Evolutionary conservation across 169 alveolate species (phyloP), one percentile per base, ranked within the genome.

Genomic region (Eimeria praecox): DNA sequence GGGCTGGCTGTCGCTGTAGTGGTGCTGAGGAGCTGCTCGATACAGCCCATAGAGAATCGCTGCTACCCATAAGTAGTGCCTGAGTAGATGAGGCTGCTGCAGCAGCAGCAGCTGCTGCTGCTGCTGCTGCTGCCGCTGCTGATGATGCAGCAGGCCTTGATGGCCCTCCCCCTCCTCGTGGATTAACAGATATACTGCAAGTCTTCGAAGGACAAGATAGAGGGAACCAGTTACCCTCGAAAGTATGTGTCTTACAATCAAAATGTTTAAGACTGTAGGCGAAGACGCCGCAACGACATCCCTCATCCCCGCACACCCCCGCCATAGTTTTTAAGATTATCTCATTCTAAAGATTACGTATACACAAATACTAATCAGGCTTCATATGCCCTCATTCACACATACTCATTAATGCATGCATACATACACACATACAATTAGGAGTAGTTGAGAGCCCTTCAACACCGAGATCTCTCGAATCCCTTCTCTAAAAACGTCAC

Each of bases 111-210:
- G 75, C 75, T 5, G 75, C 33, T 64, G 75, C 75, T 64, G 75
- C 80, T 69, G 44, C 80, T 10, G 44, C 46, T n/a, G 80, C 80
- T 69, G 80, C 80, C 8, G 69, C 66, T 40, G 69, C 89, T 24
- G n/a, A 22, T 64, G 77, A 20, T 64, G 44, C 77, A 18, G 77
- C 77, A 64, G 3, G 10, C 40, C 22, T 64, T 12, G 62, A 20
- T 20, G 18, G 62, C 0, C 3, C 18, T 20, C 62, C 18, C 62
- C 62, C 62, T 52, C 62, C 62, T 20, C 62, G 0, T 52, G 62
- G 62, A 1, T 20, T 20, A 12, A 52, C 62, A 52, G 62, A 20
- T 12, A 52, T 52, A 20, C 62, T 52, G 62, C 62, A 52, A 52
- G 24, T 52, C 62, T 52, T n/a, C 18, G 80, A 12, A 69, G 80